These are phyloP conservation scores for Claviceps africana DNA, from an alignment of 2,329 filamentous ascomycete genomes.

Conservation along the genomic window DNA sequence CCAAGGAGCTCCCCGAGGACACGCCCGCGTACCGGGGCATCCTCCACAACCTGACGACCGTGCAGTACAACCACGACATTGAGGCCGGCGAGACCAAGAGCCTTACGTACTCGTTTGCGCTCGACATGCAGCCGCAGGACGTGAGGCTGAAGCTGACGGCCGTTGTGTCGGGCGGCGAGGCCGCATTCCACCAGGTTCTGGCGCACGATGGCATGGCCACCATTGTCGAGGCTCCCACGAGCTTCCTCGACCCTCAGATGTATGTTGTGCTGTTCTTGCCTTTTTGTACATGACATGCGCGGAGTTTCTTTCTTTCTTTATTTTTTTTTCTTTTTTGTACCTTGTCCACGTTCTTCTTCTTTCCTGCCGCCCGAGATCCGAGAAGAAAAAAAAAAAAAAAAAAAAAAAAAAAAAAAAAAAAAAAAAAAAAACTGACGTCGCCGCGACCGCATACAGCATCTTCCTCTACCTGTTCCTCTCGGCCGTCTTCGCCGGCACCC, in stretches of 20 bases:
- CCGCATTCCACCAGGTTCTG: constrained; percentile 59
- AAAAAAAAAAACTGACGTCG: not conserved
- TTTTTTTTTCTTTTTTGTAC: no score
- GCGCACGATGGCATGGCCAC: constrained; percentile 72
- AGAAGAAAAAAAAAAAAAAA: no score
- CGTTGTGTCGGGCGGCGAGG: constrained; percentile 53
- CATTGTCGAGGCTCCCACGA: constrained; percentile 81
- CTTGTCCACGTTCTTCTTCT: no score
- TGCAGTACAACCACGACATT: constrained; percentile 60
- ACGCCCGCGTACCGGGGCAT: constrained; percentile 37
- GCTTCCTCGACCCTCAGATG: constrained; percentile 92
- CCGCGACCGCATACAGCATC: constrained; percentile 47
- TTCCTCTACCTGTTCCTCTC: constrained; percentile 93
- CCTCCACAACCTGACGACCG: constrained; percentile 71
- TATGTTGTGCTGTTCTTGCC: constrained; percentile 31
- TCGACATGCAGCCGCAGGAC: constrained; percentile 88
- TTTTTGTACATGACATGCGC: no score
- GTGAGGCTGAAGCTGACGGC: constrained; percentile 64
- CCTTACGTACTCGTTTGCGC: constrained; percentile 71
- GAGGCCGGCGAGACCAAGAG: constrained; percentile 62
- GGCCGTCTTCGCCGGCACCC: constrained; percentile 60
- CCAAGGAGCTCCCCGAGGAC: constrained; percentile 33
- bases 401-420: no score
- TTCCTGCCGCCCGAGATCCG: no score
- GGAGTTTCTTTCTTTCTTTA: no score